These are phyloP conservation scores for Endocalyx cinctus DNA, from an alignment of 2,329 filamentous ascomycete species.

Conservation along the genomic window DNA sequence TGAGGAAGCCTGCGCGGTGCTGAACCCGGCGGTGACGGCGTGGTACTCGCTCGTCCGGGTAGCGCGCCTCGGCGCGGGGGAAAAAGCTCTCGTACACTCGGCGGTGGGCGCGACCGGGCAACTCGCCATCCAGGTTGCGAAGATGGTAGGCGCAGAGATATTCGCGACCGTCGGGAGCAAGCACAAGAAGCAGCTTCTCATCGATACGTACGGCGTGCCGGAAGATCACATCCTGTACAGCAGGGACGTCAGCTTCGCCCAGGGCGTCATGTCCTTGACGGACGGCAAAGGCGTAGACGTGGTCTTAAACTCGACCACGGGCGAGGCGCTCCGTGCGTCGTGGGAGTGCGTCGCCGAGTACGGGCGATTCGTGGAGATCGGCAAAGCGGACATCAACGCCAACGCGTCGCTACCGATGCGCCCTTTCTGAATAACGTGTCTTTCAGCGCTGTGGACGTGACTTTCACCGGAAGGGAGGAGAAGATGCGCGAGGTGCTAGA, in stretches of 20 bases:
- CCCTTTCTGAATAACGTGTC: slow-evolving; percentile 2
- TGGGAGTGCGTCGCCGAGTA: slow-evolving; percentile 38
- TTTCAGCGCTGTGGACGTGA: slow-evolving; percentile 8
- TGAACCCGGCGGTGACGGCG: slow-evolving; percentile 1
- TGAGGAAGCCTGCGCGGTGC: background rate
- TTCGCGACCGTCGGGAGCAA: slow-evolving; percentile 6
- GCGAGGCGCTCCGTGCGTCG: slow-evolving; percentile 30
- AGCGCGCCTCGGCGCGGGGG: background rate
- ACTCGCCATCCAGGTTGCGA: slow-evolving; percentile 5
- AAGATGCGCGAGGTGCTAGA: background rate
- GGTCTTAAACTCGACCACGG: slow-evolving; percentile 34
- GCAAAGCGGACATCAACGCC: slow-evolving; percentile 5
- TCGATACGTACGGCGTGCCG: background rate
- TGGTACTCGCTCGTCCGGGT: slow-evolving; percentile 3
- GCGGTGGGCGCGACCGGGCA: slow-evolving; percentile 6
- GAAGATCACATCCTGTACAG: slow-evolving; percentile 7
- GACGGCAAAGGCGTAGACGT: slow-evolving; percentile 7
- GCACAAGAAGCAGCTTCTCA: slow-evolving; percentile 6
- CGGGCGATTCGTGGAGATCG: slow-evolving; percentile 28
- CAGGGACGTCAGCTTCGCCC: slow-evolving; percentile 2
- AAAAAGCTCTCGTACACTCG: slow-evolving; percentile 7
- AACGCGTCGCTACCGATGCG: slow-evolving; percentile 7
- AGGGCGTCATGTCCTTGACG: slow-evolving; percentile 1
- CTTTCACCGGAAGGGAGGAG: background rate
- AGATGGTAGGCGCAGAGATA: slow-evolving; percentile 6